These are phyloP conservation scores for Diversispora epigaea DNA, from an alignment of 192 early-diverging fungal species.

Conservation along the genomic window DNA sequence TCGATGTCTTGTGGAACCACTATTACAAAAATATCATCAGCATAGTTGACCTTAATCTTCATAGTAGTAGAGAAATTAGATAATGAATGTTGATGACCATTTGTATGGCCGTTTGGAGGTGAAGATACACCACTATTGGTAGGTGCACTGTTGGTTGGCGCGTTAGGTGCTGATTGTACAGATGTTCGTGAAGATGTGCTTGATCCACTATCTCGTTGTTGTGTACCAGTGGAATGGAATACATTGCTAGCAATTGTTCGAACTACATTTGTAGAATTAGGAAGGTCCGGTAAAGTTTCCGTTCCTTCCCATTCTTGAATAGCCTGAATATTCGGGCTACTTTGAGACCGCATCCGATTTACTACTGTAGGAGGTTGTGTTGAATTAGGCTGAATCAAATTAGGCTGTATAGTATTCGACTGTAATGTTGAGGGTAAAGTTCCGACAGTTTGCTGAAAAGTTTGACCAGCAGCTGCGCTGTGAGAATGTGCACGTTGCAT, in stretches of 20 bases:
- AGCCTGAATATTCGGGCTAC: conserved; percentile 58
- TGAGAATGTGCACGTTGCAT: conserved; percentile 41
- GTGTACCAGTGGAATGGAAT: conserved; percentile 20
- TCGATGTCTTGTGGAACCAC: conserved; percentile 76
- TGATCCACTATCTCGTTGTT: conserved; percentile 20
- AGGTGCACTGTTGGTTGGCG: conserved; percentile 32
- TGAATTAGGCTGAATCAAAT: background rate
- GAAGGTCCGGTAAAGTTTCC: conserved; percentile 36
- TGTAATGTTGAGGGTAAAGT: background rate
- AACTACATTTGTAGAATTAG: conserved; percentile 35
- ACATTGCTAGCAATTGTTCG: conserved; percentile 39
- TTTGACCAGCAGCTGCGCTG: conserved; percentile 14
- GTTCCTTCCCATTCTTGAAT: conserved; percentile 40
- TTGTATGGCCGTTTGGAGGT: conserved; percentile 36
- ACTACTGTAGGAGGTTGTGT: background rate
- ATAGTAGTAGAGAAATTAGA: conserved; percentile 46
- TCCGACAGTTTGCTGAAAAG: conserved; percentile 19
- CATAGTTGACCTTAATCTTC: conserved; percentile 89
- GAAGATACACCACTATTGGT: conserved; percentile 33
- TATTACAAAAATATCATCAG: conserved; percentile 85
- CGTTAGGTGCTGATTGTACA: conserved; percentile 33
- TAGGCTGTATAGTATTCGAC: background rate
- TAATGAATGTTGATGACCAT: conserved; percentile 37
- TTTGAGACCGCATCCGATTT: conserved; percentile 53
- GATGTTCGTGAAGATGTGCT: conserved; percentile 21